Conservation (phyloP, 495 filamentous ascomycete genomes). For the Trichoderma virens region DNA sequence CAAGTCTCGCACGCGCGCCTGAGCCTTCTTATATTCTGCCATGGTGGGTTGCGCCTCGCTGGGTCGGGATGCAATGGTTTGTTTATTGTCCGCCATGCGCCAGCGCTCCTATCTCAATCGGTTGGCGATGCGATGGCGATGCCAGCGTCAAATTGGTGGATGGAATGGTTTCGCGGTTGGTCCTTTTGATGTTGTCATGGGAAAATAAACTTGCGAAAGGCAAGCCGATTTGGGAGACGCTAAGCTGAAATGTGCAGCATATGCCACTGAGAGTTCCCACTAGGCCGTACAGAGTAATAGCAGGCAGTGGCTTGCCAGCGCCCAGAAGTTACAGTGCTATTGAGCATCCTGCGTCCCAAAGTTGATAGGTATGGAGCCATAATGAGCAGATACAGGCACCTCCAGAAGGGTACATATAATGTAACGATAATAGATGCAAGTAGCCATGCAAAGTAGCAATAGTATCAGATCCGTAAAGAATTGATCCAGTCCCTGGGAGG, state of each 20-base stretch:
- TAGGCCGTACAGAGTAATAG: background rate
- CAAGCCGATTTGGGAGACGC: background rate
- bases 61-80: slow-evolving; percentile 1
- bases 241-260: background rate
- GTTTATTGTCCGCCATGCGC: slow-evolving; percentile 1
- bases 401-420: no score
- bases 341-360: no score
- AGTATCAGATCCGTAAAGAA: no score
- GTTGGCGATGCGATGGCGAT: background rate
- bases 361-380: background rate
- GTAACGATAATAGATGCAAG: no score
- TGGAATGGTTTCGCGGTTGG: background rate
- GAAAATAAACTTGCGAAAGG: background rate
- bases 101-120: background rate
- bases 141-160: background rate
- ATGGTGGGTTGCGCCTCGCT: slow-evolving; percentile 25
- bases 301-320: background rate
- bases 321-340: background rate
- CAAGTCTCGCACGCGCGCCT: slow-evolving; percentile 41
- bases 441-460: no score
- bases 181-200: background rate
- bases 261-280: background rate
- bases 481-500: no score
- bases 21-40: slow-evolving; percentile 50
- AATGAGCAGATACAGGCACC: background rate